Percentiles rank a stretch among this genome's conserved stretches.
phyloP scores from a whole-genome alignment of 208 protist genomes.

The Perkinsela sp. region DNA sequence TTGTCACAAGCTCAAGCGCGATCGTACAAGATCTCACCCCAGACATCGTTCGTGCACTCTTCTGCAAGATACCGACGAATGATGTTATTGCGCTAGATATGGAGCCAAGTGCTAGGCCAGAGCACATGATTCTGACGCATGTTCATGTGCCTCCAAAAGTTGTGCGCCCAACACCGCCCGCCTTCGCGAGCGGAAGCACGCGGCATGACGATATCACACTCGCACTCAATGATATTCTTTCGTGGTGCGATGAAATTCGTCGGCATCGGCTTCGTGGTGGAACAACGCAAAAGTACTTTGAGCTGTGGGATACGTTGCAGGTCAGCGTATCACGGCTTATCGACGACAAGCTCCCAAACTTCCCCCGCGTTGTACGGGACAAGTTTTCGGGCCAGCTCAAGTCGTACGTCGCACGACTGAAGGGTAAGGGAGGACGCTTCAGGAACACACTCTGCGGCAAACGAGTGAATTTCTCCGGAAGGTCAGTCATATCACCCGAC shows the following conservation, averaged over 20 bases:
- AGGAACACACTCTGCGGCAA: slow-evolving; percentile 95
- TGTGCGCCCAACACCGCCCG: slow-evolving; percentile 79
- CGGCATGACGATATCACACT: slow-evolving; percentile 97
- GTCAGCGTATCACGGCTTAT: slow-evolving; percentile 47
- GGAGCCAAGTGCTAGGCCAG: slow-evolving; percentile 26
- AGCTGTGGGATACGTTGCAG: slow-evolving; percentile 90
- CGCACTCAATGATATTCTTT: slow-evolving; percentile 69
- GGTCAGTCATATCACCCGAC: slow-evolving; percentile 98
- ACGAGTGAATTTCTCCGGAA: slow-evolving; percentile 94
- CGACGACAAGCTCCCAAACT: slow-evolving; percentile 44
- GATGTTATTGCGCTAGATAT: slow-evolving; percentile 81
- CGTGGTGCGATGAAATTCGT: slow-evolving; percentile 36
- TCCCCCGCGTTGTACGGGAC: slow-evolving; percentile 18
- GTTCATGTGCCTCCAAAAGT: slow-evolving; percentile 83
- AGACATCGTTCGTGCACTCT: slow-evolving; percentile 50
- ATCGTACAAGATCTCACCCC: slow-evolving; percentile 51
- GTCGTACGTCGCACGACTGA: slow-evolving; percentile 83
- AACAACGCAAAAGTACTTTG: slow-evolving; percentile 29
- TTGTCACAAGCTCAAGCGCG: slow-evolving; percentile 21
- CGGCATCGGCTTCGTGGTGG: slow-evolving; percentile 19
- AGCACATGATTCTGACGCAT: slow-evolving; percentile 68
- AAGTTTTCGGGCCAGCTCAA: slow-evolving; percentile 20
- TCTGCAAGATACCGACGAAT: slow-evolving; percentile 54
- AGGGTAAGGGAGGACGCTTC: slow-evolving; percentile 96
- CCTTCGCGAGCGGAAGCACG: slow-evolving; percentile 13